phyloP scores from a whole-genome alignment of 2,329 filamentous ascomycete species.

The Nannizziopsis arthrosporioides region DNA sequence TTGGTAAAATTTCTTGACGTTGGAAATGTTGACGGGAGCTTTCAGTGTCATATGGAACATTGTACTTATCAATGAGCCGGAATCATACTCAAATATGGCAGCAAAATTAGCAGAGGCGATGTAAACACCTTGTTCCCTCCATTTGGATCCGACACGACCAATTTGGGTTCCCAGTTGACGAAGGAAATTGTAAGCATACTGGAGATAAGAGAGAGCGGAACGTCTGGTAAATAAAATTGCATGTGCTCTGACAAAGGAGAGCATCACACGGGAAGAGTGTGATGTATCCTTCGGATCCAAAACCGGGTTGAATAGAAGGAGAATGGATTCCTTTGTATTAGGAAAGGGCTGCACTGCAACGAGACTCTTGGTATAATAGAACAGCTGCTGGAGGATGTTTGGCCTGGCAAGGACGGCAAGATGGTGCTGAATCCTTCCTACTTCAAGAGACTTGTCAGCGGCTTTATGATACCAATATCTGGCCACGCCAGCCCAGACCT shows the following conservation, averaged over 20 bases:
- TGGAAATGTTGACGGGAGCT: background rate
- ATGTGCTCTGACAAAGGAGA: slow-evolving; percentile 44
- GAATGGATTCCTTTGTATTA: slow-evolving; percentile 46
- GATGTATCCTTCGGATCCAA: slow-evolving; percentile 18
- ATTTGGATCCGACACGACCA: slow-evolving; percentile 36
- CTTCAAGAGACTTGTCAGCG: slow-evolving; percentile 60
- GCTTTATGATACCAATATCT: slow-evolving; percentile 76
- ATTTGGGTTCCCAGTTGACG: slow-evolving; percentile 39
- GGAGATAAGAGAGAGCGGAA: slow-evolving; percentile 29
- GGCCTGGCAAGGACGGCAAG: slow-evolving; percentile 56
- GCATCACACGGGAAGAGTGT: slow-evolving; percentile 29
- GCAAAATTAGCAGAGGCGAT: slow-evolving; percentile 46
- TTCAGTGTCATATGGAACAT: slow-evolving; percentile 19
- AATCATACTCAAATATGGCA: slow-evolving; percentile 45
- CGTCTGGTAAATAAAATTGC: slow-evolving; percentile 37
- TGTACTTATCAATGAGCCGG: slow-evolving; percentile 26
- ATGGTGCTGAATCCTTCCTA: slow-evolving; percentile 77
- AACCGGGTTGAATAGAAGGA: slow-evolving; percentile 44
- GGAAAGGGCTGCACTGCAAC: slow-evolving; percentile 44
- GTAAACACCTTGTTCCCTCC: slow-evolving; percentile 44
- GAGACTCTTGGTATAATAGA: slow-evolving; percentile 48
- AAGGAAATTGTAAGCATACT: slow-evolving; percentile 32
- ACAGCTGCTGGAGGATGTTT: slow-evolving; percentile 46
- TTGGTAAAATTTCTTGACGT: background rate
- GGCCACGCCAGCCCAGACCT: slow-evolving; percentile 71